Evolutionary conservation across 1,139 yeast species (phyloP).

Genomic region (Ogataea hybrid): DNA sequence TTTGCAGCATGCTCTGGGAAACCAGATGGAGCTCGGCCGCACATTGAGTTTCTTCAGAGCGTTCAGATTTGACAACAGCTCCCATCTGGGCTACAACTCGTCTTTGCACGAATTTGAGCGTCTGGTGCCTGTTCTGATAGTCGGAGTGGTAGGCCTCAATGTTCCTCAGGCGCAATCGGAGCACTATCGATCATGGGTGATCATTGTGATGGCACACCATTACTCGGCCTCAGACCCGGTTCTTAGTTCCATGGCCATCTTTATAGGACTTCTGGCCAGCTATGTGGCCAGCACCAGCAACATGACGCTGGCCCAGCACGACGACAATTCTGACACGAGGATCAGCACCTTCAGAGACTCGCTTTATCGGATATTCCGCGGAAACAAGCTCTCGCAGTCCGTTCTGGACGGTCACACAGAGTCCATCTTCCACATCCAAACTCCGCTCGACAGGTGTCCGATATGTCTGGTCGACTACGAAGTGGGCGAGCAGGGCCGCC

Average conservation of each 20-base stretch:
- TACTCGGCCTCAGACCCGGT: conserved; percentile 24
- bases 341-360: conserved; percentile 23
- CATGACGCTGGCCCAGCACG: conserved; percentile 8
- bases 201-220: conserved; percentile 30
- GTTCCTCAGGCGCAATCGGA: conserved; percentile 11
- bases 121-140: conserved; percentile 51
- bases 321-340: conserved; percentile 13
- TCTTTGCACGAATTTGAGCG: conserved; percentile 16
- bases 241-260: conserved; percentile 25
- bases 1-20: conserved; percentile 25
- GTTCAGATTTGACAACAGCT: conserved; percentile 44
- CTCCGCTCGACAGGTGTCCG: conserved; percentile 40
- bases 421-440: conserved; percentile 9
- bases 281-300: conserved; percentile 21
- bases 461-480: conserved; percentile 50
- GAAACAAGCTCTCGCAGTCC: conserved; percentile 14
- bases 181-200: conserved; percentile 27
- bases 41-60: conserved; percentile 48
- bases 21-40: conserved; percentile 30
- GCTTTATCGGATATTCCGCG: conserved; percentile 20
- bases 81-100: conserved; percentile 16
- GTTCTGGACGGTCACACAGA: conserved; percentile 20
- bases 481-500: conserved; percentile 43
- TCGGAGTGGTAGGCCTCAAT: conserved; percentile 43
- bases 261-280: conserved; percentile 22